Evolutionary conservation across 305 asterid genomes (phyloP), one percentile per base, ranked within the genome.

Genomic region (Solanum hybrid): DNA sequence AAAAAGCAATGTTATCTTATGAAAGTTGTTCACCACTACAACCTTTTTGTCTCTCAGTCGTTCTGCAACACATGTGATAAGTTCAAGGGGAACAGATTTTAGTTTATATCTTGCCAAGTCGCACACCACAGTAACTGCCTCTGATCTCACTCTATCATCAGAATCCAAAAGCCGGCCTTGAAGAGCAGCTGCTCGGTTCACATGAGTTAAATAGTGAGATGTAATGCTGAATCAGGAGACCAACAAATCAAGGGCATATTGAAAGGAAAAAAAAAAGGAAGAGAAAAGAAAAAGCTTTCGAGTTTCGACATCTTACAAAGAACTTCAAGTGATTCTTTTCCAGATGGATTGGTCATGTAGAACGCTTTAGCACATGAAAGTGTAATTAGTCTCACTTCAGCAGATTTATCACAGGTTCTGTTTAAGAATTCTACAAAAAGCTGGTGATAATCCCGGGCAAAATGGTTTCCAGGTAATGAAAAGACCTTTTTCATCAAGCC

Each of bases 31-130:
- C 80, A 89, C 86, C 87, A 87, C 87, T 64, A 39, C 78, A 87
- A 97, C 99, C 98, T 97, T 96, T 96, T 96, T 97, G 92, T 97
- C 99, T 90, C 98, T 95, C 80, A 97, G 95, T 90, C 99, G 95
- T 91, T 95, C 96, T 22, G 94, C 93, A 87, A 95, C 97, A 89
- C 75, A 93, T 92, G 94, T 83, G 89, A 97, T 92, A 89, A 95
- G 93, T 90, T 94, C 95, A 83, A 92, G 77, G 73, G 96, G 94
- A 79, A 91, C 85, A 9, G 92, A 91, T 81, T 91, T 93, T 61
- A 92, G 88, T 93, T 93, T 91, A 89, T 91, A 73, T 93, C 91
- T 95, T 90, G 95, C 95, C 91, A 97, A 92, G 87, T 97, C 98
- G 90, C 98, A 97, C 90, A 93, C 92, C 92, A 92, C 92, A 81